Evolutionary conservation across 1,284 basidiomycete genomes (phyloP), one percentile per base, ranked within the genome.

Genomic region (Pulchroboletus neoregius): DNA sequence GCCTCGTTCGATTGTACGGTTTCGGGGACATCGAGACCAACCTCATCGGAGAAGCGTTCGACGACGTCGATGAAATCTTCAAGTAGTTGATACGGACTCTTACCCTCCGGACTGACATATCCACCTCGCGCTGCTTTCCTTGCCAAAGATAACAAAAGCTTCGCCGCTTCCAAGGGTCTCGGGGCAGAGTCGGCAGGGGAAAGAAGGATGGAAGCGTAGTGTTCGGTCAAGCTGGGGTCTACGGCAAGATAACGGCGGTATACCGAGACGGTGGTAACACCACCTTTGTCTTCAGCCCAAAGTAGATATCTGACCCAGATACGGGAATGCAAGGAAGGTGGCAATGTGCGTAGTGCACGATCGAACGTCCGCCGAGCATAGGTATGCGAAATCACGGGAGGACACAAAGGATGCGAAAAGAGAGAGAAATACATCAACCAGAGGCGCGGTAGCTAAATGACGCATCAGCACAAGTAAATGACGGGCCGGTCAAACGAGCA

Each of bases 311-410:
- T 77, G 16, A 88, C 82, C 96, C 96, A 99, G 54, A 99, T 80
- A 32, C 94, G 86, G 12, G 82, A 80, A 64, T 99, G 96, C n/a
- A 98, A 74, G 38, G 92, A 94, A 4, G 93, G 94, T 5, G 94
- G 91, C 6, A 99, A 79, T 0, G 94, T 94, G 41, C 96, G 86
- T 23, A 99, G 71, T 1, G 95, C 92, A 43, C 96, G 85, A 70
- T 99, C 96, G 62, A 91, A 99, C 0, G 94, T 96, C 52, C 86
- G 80, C 15, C 95, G 82, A 5, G 94, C 94, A 67, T 99, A 95
- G 0, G 92, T 92, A 58, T 89, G 77, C 12, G 89, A 87, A 48
- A 99, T 76, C 18, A 79, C 68, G 2, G 94, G 73, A 2, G 96
- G 94, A 63, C 94, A 98, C 46, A 80, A 75, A 1, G 93, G 92